Evolutionary conservation across 257 asterid species (phyloP).

Genomic region (Ocimum tenuiflorum): DNA sequence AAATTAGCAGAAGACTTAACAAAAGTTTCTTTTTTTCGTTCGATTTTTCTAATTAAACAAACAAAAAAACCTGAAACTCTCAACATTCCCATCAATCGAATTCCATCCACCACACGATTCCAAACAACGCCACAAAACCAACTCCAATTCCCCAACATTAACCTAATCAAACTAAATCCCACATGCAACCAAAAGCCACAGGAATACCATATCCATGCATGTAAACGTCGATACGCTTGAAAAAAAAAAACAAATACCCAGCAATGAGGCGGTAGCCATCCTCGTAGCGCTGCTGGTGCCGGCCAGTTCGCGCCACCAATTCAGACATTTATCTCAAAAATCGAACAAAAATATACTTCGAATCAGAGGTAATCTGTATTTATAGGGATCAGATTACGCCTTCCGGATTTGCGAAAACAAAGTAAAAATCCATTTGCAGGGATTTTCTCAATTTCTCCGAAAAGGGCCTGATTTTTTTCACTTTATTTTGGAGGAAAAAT

Average conservation of each 20-base stretch:
- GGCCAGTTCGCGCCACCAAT: constrained; percentile 89
- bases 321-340: constrained; percentile 61
- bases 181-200: constrained; percentile 26
- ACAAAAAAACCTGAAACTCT: constrained; percentile 4
- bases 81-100: neutral
- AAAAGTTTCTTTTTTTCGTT: no score
- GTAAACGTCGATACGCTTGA: constrained; percentile 13
- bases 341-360: neutral
- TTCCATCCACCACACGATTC: constrained; percentile 7
- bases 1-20: neutral
- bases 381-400: constrained; percentile 18
- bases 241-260: constrained; percentile 35
- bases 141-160: constrained; percentile 23
- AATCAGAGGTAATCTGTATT: neutral
- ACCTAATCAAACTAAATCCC: constrained; percentile 15
- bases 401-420: constrained; percentile 8
- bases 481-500: constrained; percentile 16
- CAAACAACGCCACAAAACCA: constrained; percentile 11
- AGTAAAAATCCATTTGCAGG: constrained; percentile 22
- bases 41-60: no score
- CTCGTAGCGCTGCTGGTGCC: constrained; percentile 84
- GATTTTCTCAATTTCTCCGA: constrained; percentile 19
- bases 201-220: constrained; percentile 28
- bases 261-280: constrained; percentile 83
- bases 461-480: constrained; percentile 10